Evolutionary conservation across 331 rosid genomes (phyloP).

Genomic region (Ulmus americana): DNA sequence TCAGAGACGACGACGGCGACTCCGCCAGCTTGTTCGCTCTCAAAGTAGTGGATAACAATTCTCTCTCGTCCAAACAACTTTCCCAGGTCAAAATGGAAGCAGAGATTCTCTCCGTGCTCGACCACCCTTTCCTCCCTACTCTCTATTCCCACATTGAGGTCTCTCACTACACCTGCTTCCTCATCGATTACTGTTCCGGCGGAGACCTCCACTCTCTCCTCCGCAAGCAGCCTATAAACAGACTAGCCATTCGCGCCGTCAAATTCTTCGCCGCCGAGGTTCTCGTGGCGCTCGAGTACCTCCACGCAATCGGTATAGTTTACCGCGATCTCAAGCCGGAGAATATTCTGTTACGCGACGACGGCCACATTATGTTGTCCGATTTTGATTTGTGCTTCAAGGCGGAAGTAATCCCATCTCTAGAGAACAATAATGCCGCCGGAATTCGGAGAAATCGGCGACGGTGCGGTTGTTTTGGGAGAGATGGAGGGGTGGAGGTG

Average conservation of each 20-base stretch:
- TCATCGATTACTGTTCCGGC: conserved; percentile 79
- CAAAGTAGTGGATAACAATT: conserved; percentile 76
- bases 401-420: conserved; percentile 50
- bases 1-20: conserved; percentile 54
- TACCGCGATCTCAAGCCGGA: conserved; percentile 87
- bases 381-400: conserved; percentile 79
- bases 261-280: conserved; percentile 79
- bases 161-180: conserved; percentile 79
- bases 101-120: conserved; percentile 59
- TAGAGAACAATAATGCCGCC: conserved; percentile 9
- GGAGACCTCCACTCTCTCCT: conserved; percentile 86
- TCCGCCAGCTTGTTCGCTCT: conserved; percentile 48
- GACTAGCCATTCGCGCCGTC: conserved; percentile 31
- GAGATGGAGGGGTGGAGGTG: background rate
- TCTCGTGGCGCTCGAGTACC: conserved; percentile 67
- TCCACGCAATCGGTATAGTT: conserved; percentile 73
- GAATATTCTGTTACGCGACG: conserved; percentile 70
- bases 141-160: conserved; percentile 81
- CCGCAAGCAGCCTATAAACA: conserved; percentile 36
- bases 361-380: conserved; percentile 89
- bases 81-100: conserved; percentile 62
- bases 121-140: conserved; percentile 88
- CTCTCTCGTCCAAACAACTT: conserved; percentile 48
- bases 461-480: conserved; percentile 26
- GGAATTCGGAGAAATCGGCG: background rate